A percentile compares a stretch with the other conserved stretches of the same genome.
phyloP scores from a whole-genome alignment of 2,329 filamentous ascomycete genomes.

The Juglanconis oblonga region DNA sequence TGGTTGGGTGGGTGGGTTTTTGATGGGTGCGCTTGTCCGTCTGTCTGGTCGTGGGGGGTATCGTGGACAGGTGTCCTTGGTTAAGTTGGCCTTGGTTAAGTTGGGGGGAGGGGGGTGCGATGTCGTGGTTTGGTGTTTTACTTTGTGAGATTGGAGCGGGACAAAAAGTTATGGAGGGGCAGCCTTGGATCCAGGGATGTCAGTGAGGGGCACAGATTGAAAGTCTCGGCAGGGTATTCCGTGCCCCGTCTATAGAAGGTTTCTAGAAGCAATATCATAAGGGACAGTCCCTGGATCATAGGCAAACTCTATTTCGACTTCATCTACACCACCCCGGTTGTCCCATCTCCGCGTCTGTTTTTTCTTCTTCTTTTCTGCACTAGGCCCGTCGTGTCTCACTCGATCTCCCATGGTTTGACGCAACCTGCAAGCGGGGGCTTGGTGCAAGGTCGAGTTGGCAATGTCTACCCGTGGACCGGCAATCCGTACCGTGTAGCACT shows the following conservation, averaged over 20 bases:
- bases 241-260: background rate
- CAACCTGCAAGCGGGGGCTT: too few relatives aligned
- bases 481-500: background rate
- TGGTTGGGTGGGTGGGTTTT: too few relatives aligned
- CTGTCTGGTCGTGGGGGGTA: too few relatives aligned
- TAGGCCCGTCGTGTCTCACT: too few relatives aligned
- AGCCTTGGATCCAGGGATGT: background rate
- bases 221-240: background rate
- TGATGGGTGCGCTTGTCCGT: too few relatives aligned
- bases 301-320: background rate
- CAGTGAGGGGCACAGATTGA: background rate
- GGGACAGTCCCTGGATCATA: background rate
- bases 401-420: too few relatives aligned
- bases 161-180: slow-evolving; percentile 22
- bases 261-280: background rate
- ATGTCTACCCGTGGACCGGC: too few relatives aligned
- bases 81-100: too few relatives aligned
- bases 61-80: too few relatives aligned
- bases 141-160: slow-evolving; percentile 44
- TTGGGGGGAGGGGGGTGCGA: slow-evolving; percentile 46
- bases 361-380: background rate
- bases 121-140: too few relatives aligned
- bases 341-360: background rate
- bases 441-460: too few relatives aligned
- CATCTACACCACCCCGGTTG: background rate